Conservation (phyloP, 164 flowering plant genomes). For the Cinnamomum chago region DNA sequence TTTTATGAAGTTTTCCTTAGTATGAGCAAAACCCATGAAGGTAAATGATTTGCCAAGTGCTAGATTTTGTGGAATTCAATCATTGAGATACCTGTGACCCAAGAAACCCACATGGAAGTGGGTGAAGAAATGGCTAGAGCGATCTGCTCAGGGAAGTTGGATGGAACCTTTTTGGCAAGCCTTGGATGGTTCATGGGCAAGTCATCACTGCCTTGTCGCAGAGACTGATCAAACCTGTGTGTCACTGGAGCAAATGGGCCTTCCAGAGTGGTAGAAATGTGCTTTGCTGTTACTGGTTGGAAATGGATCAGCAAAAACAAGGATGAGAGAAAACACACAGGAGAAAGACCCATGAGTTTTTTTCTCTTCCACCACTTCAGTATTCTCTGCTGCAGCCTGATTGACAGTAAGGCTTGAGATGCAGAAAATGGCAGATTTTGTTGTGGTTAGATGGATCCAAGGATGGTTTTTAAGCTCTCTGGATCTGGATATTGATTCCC, state of each 20-base stretch:
- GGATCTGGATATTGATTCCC: background rate
- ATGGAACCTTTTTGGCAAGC: constrained; percentile 50
- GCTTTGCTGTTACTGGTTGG: constrained; percentile 5
- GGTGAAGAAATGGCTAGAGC: constrained; percentile 74
- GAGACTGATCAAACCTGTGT: constrained; percentile 51
- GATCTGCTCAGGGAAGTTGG: constrained; percentile 76
- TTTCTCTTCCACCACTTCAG: background rate
- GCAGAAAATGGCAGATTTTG: background rate
- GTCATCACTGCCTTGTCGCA: constrained; percentile 76
- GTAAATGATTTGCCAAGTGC: background rate
- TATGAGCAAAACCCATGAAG: background rate
- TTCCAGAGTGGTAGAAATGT: constrained; percentile 70
- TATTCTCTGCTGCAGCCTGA: background rate
- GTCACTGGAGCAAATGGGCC: constrained; percentile 84
- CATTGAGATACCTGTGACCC: constrained; percentile 68
- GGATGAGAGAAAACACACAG: background rate
- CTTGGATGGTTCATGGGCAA: constrained; percentile 71
- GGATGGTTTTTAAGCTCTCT: background rate
- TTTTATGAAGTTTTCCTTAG: background rate
- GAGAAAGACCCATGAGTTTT: constrained; percentile 7
- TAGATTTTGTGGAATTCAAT: background rate
- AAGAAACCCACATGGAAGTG: constrained; percentile 85
- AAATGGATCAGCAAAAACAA: background rate
- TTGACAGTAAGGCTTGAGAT: background rate
- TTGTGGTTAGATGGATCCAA: background rate